Evolutionary conservation across 2,329 filamentous ascomycete species (phyloP), one percentile per base, ranked within the genome.

Genomic region (Hymenoscyphus albidus): DNA sequence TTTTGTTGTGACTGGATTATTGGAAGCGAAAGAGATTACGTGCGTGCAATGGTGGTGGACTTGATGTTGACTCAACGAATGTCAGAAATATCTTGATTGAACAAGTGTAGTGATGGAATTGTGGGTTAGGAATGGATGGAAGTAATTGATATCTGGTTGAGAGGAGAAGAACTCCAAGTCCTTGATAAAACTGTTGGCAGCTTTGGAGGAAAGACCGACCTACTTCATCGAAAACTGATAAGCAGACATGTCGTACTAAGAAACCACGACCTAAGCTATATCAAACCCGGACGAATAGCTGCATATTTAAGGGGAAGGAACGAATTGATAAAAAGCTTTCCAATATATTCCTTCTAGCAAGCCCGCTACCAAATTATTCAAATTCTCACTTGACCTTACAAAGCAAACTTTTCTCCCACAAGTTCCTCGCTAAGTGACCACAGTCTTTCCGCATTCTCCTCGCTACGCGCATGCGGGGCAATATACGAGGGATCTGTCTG

Each of bases 341-440:
- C 18, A 54, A 54, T 22, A 54, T 27, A 27, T 13, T 27, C 6
- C 22, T 13, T 27, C 22, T 13, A 13, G 48, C 10, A 54, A 22
- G 9, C 9, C 18, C 22, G 22, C 48, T 54, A 12, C 10, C 48
- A 22, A 54, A 18, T 27, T 22, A 18, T 18, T 27, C 48, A 5
- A 44, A 27, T 14, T 54, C n/a, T 22, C 27, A 27, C 12, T 12
- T 18, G n/a, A n/a, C 18, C 51, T 51, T 56, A 62, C 22, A 59
- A 22, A 27, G 6, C 3, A 38, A 81, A 81, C 63, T 76, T 74
- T 62, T 81, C 73, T 0, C 74, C 76, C n/a, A 81, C 78, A 60
- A 82, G 68, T 68, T 78, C 72, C 72, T 81, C 79, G 44, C 77
- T 81, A 57, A 81, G 59, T 55, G 73, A 74, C 81, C 81, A 83